A percentile compares a stretch with the other conserved stretches of the same genome.
These are phyloP conservation scores for Hyaloscypha variabilis DNA, from an alignment of 495 filamentous ascomycete species.

Conservation along the genomic window DNA sequence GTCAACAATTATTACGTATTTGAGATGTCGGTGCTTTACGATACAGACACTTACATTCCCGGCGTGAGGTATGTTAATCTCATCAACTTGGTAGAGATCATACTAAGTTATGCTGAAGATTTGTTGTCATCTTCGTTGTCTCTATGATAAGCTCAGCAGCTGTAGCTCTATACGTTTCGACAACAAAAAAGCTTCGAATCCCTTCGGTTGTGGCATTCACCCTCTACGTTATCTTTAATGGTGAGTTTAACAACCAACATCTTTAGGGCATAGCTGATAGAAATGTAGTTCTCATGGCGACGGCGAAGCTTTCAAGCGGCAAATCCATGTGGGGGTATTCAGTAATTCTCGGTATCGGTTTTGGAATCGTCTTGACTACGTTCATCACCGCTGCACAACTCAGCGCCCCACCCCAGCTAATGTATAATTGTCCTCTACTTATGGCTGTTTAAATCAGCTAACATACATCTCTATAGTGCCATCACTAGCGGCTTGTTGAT, in stretches of 20 bases:
- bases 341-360: slow-evolving; percentile 29
- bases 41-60: slow-evolving; percentile 32
- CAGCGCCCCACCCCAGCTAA: slow-evolving; percentile 35
- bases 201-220: slow-evolving; percentile 27
- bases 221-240: slow-evolving; percentile 31
- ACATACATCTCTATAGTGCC: not conserved
- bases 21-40: slow-evolving; percentile 33
- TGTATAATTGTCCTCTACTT: slow-evolving; percentile 19
- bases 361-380: slow-evolving; percentile 33
- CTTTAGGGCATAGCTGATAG: not conserved
- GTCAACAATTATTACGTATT: slow-evolving; percentile 42
- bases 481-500: slow-evolving; percentile 10
- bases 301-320: slow-evolving; percentile 12
- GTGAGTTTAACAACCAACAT: slow-evolving; percentile 1
- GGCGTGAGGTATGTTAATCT: slow-evolving; percentile 33
- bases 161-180: slow-evolving; percentile 32
- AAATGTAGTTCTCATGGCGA: slow-evolving; percentile 28
- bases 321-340: slow-evolving; percentile 31
- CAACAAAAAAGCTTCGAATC: slow-evolving; percentile 22
- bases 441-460: not conserved
- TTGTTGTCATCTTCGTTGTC: slow-evolving; percentile 24
- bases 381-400: slow-evolving; percentile 35
- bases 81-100: slow-evolving; percentile 30
- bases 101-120: slow-evolving; percentile 27
- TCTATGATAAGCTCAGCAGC: slow-evolving; percentile 21